Percentiles rank a stretch among this genome's conserved stretches.
phyloP scores from a whole-genome alignment of 108 stramenopile genomes.

The Skeletonema menzelii region DNA sequence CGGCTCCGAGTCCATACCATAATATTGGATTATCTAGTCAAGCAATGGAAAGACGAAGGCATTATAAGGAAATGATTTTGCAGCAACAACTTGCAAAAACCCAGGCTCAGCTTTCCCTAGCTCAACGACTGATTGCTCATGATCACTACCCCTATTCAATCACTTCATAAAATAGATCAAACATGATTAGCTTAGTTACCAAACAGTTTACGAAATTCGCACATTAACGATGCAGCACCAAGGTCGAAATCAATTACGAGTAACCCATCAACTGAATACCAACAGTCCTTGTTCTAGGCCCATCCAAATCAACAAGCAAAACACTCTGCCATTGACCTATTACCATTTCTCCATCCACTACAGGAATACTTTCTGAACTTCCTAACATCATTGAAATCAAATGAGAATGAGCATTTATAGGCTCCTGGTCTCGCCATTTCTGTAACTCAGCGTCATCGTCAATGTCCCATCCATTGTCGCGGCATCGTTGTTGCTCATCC shows the following conservation, averaged over 20 bases:
- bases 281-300: constrained; percentile 75
- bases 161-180: background rate
- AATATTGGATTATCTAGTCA: background rate
- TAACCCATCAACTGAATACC: constrained; percentile 86
- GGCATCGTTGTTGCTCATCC: constrained; percentile 81
- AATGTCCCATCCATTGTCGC: constrained; percentile 88
- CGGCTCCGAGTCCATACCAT: background rate
- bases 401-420: constrained; percentile 91
- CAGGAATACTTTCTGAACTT: constrained; percentile 77
- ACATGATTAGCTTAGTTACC: no score
- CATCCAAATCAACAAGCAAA: constrained; percentile 84
- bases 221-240: background rate
- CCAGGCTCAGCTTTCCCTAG: background rate
- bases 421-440: constrained; percentile 87
- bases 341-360: constrained; percentile 79
- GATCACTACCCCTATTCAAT: constrained; percentile 1
- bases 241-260: constrained; percentile 8
- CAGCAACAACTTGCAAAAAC: background rate
- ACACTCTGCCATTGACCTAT: constrained; percentile 88
- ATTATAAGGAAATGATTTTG: constrained; percentile 22
- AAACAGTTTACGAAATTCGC: no score
- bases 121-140: background rate
- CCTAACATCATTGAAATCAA: constrained; percentile 81
- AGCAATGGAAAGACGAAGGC: constrained; percentile 12
- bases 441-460: constrained; percentile 59